A percentile compares a stretch with the other conserved stretches of the same genome.
Conservation (phyloP, 2,329 filamentous ascomycete species). For the Chalaropsis ovoidea region DNA sequence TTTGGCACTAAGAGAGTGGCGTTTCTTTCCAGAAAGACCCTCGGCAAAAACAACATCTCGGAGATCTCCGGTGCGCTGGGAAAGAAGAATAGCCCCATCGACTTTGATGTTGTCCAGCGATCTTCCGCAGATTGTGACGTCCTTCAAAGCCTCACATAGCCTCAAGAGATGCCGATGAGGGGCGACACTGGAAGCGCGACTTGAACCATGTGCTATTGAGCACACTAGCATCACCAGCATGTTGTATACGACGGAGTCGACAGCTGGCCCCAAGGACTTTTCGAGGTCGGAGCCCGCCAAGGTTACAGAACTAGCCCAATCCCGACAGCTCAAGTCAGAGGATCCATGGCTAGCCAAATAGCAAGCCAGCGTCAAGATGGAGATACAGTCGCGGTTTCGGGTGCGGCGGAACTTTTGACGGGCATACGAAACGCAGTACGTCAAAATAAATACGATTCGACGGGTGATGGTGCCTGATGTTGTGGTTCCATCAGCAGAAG, state of each 20-base stretch:
- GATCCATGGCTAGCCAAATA: constrained; percentile 15
- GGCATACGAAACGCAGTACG: constrained; percentile 14
- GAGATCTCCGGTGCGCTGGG: constrained; percentile 44
- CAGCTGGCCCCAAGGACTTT: neutral
- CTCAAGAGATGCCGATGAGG: constrained; percentile 34
- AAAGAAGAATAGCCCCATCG: constrained; percentile 43
- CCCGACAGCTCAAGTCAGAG: constrained; percentile 5
- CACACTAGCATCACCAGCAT: constrained; percentile 36
- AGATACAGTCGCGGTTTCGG: constrained; percentile 17
- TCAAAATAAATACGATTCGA: constrained; percentile 18
- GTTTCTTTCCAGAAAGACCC: constrained; percentile 30
- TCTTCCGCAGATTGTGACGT: constrained; percentile 31
- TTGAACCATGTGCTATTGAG: constrained; percentile 40
- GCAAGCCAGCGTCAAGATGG: constrained; percentile 13
- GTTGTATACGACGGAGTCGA: constrained; percentile 29
- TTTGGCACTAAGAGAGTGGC: neutral
- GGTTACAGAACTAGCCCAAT: constrained; percentile 8
- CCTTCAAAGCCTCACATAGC: constrained; percentile 37
- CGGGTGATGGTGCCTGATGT: constrained; percentile 16
- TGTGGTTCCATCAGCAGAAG: neutral
- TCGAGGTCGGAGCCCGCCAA: constrained; percentile 8
- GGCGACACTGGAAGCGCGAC: constrained; percentile 35
- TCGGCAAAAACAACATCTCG: constrained; percentile 47
- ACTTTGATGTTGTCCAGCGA: constrained; percentile 35
- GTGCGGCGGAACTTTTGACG: constrained; percentile 15